Evolutionary conservation across 73 alveolate genomes (phyloP), one percentile per base, ranked within the genome.

Genomic region (Tetrahymena elliotti): DNA sequence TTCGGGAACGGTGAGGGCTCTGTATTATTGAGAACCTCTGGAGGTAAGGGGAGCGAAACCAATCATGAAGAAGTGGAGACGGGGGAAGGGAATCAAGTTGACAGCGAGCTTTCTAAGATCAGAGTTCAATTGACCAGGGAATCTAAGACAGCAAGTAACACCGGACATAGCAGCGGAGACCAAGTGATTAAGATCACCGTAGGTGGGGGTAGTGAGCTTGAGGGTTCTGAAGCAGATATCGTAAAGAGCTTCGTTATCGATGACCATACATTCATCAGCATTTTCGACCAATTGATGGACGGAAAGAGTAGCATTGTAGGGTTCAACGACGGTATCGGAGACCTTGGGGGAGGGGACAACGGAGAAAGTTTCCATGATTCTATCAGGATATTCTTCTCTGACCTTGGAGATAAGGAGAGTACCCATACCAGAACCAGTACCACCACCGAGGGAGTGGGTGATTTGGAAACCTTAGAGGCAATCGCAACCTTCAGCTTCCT

Each of bases 41-140:
- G 99, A 97, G 94, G 99, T 98, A 92, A 99, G 98, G 35, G 99
- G 99, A 41, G 99, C 99, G 98, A 99, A 98, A 83, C 99, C 99
- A 95, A 98, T 98, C 99, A 98, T 98, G 99, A 99, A 99, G 99
- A 99, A 99, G 98, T 99, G 99, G 98, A 99, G 99, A 93, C 99
- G 97, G 53, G 99, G 99, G 99, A 98, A 99, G 93, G 99, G 99
- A 93, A 99, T 98, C 98, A 98, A 96, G 99, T 99, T 99, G 97
- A 98, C 99, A 35, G 99, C 99, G 94, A 98, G 95, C 98, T 99
- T 99, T 97, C 99, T 98, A 96, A 99, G 98, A 94, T 99, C 99
- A 83, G 99, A 97, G 98, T 99, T 99, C 94, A 98, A 96, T 96
- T 98, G 99, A 54, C 99, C 99, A 34, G 99, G 99, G 99, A 99